phyloP scores from a whole-genome alignment of 2,329 filamentous ascomycete genomes.

The Trichoderma endophyticum region DNA sequence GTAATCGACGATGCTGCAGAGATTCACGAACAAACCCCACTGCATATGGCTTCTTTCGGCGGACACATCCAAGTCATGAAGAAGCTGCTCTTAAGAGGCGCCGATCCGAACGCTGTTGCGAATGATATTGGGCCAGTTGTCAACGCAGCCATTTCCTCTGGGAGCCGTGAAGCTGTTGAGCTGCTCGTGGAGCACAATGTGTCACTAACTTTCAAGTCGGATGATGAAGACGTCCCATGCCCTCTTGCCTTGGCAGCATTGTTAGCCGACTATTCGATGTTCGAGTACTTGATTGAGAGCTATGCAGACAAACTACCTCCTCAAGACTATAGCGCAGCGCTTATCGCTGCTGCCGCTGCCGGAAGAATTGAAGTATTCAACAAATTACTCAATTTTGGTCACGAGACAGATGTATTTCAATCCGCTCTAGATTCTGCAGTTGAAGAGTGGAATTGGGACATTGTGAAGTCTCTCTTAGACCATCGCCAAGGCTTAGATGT shows the following conservation, averaged over 20 bases:
- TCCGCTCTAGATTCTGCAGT: conserved; percentile 34
- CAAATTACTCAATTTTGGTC: conserved; percentile 32
- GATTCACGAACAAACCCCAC: conserved; percentile 32
- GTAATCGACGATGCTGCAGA: conserved; percentile 35
- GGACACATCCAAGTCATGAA: conserved; percentile 41
- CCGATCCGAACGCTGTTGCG: conserved; percentile 35
- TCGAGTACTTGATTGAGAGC: conserved; percentile 40
- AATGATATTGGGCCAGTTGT: conserved; percentile 33
- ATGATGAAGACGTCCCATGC: conserved; percentile 23
- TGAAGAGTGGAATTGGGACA: conserved; percentile 37
- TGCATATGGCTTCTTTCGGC: conserved; percentile 39
- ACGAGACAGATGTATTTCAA: conserved; percentile 33
- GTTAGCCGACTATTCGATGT: conserved; percentile 39
- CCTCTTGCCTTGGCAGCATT: conserved; percentile 39
- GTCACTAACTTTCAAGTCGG: conserved; percentile 25
- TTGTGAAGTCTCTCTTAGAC: conserved; percentile 35
- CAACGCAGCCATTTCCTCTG: conserved; percentile 41
- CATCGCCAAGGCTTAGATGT: conserved; percentile 33
- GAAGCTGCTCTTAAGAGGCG: conserved; percentile 36
- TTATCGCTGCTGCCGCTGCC: conserved; percentile 37
- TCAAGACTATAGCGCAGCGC: conserved; percentile 39
- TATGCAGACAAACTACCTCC: conserved; percentile 38
- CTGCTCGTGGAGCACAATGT: conserved; percentile 39
- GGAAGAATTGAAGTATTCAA: conserved; percentile 41
- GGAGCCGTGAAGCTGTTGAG: conserved; percentile 39